phyloP scores from a whole-genome alignment of 2,329 filamentous ascomycete species.

The Cadophora sp. region DNA sequence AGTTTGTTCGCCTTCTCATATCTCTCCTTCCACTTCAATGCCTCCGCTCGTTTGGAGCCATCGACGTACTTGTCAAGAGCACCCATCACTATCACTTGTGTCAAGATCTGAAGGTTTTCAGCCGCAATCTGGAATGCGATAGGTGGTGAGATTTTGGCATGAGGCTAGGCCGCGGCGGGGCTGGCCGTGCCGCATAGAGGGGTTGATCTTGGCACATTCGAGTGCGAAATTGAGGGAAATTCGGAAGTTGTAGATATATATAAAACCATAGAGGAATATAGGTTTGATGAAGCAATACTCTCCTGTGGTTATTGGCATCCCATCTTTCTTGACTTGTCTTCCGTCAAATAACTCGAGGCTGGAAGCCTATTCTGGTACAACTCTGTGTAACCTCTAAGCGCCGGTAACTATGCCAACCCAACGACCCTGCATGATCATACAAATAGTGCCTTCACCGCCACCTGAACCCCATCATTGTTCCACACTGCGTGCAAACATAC shows the following conservation, averaged over 20 bases:
- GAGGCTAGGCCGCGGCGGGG: not conserved
- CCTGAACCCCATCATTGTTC: constrained; percentile 12
- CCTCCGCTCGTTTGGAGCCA: constrained; percentile 5
- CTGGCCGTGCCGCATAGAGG: constrained; percentile 13
- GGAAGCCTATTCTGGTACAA: not conserved
- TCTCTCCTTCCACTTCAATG: constrained; percentile 11
- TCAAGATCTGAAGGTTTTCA: constrained; percentile 2
- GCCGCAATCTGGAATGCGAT: not conserved
- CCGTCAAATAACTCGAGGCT: not conserved
- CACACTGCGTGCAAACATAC: not conserved
- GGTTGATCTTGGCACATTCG: constrained; percentile 4
- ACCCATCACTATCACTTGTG: constrained; percentile 18
- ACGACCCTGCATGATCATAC: constrained; percentile 3
- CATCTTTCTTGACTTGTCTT: not conserved
- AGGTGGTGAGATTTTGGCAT: constrained; percentile 4
- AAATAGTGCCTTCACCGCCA: constrained; percentile 4
- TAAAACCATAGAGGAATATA: too few species aligned
- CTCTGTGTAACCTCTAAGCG: not conserved
- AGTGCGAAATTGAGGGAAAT: not conserved
- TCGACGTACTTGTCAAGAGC: constrained; percentile 16
- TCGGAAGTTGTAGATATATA: too few species aligned
- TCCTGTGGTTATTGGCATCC: too few species aligned
- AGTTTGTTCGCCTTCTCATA: constrained; percentile 4
- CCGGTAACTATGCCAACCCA: constrained; percentile 18
- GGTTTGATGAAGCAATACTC: too few species aligned